These are phyloP conservation scores for Arthroderma sp. DNA, from an alignment of 2,329 filamentous ascomycete species.

Conservation along the genomic window DNA sequence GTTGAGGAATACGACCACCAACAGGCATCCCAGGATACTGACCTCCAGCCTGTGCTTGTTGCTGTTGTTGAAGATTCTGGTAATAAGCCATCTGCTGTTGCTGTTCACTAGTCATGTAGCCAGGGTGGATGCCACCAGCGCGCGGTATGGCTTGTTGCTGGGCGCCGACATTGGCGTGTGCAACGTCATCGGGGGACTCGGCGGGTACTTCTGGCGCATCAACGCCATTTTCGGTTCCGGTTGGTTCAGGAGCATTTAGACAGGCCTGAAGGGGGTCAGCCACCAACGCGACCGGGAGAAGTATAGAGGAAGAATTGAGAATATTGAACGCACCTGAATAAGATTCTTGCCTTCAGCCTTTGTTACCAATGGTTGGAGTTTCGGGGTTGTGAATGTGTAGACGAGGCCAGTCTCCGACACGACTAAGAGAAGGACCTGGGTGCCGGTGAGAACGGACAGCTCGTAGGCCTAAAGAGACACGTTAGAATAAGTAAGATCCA, in stretches of 20 bases:
- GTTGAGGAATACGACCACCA: constrained; percentile 65
- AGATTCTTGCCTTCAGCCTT: constrained; percentile 99
- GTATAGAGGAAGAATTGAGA: background rate
- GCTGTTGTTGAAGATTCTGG: constrained; percentile 62
- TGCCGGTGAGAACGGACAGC: constrained; percentile 90
- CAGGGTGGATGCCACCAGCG: constrained; percentile 44
- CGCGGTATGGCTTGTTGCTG: constrained; percentile 53
- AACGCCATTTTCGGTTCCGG: constrained; percentile 68
- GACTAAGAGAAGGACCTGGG: constrained; percentile 89
- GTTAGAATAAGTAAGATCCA: background rate
- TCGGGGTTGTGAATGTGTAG: constrained; percentile 96
- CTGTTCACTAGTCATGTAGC: constrained; percentile 53
- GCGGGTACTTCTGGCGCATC: constrained; percentile 58
- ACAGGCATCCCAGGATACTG: constrained; percentile 65
- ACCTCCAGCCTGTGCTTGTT: constrained; percentile 51
- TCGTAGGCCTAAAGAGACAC: constrained; percentile 65
- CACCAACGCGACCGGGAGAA: background rate
- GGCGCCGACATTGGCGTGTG: constrained; percentile 60
- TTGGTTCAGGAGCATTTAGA: constrained; percentile 86
- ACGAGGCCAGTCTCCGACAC: constrained; percentile 95
- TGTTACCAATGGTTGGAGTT: constrained; percentile 93
- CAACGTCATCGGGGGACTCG: constrained; percentile 83
- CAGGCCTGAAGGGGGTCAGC: constrained; percentile 55
- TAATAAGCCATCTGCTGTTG: constrained; percentile 72
- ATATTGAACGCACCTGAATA: constrained; percentile 62